A percentile compares a stretch with the other conserved stretches of the same genome.
phyloP scores from a whole-genome alignment of 805 yeast genomes.

The Cephaloascus albidus region DNA sequence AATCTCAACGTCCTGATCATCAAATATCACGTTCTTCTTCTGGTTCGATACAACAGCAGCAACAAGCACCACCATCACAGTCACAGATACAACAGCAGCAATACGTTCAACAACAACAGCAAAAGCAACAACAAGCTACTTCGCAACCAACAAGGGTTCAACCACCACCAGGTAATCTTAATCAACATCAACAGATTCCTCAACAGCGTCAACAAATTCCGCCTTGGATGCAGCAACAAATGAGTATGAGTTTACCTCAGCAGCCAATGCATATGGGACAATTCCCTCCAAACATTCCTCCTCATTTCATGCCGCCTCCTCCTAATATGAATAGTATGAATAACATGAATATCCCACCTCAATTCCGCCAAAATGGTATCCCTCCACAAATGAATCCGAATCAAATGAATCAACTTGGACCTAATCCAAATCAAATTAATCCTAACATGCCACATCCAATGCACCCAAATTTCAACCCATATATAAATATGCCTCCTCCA shows the following conservation, averaged over 20 bases:
- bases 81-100: constrained; percentile 8
- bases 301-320: neutral
- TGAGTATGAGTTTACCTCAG: neutral
- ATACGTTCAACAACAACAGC: constrained; percentile 1
- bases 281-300: neutral
- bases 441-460: neutral
- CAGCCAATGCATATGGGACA: neutral
- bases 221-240: neutral
- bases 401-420: neutral
- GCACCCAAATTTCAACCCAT: neutral
- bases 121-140: neutral
- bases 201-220: constrained; percentile 2
- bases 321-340: neutral
- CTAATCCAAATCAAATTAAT: neutral
- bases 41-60: too few relatives aligned
- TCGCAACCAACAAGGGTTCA: constrained; percentile 1
- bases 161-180: constrained; percentile 2
- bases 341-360: neutral
- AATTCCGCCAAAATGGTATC: neutral
- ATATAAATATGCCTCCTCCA: constrained; percentile 1
- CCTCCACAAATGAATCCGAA: neutral
- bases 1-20: neutral
- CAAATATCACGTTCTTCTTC: too few relatives aligned
- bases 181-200: neutral
- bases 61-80: too few relatives aligned